Evolutionary conservation across 2,329 filamentous ascomycete species (phyloP), one percentile per base, ranked within the genome.

Genomic region (Alternaria postmessia): DNA sequence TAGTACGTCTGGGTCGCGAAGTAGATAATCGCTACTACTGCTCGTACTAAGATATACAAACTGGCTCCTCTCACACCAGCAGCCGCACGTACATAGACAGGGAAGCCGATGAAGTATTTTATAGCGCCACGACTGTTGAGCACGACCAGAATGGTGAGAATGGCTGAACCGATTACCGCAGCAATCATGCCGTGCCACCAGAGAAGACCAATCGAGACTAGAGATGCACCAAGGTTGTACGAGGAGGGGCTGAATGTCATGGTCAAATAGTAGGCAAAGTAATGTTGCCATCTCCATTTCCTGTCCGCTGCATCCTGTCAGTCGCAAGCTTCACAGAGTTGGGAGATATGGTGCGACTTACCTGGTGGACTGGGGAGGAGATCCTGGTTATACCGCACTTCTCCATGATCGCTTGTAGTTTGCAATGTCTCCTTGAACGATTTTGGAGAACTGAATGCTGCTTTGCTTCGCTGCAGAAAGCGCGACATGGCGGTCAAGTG

Each of bases 401-500:
- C 42, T 18, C 49, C 51, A 46, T 64, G 59, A 34, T 51, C 54
- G 9, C 26, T 46, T 7, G 62, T 64, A 8, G 48, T 61, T 22
- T 56, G 54, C 14, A 55, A 16, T 28, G 55, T 51, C 14, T 57
- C 48, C 38, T 64, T 59, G 55, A 60, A 51, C 3, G 51, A 61
- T 80, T 80, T 54, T 80, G 81, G 64, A 36, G 62, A 64, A 39
- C 51, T 49, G 11, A 62, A 53, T 20, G 39, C 56, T 51, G n/a
- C 52, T 53, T 14, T 57, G 57, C 66, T 61, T 65, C 48, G 61
- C 58, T 49, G 59, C 59, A 43, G n/a, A 59, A 69, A n/a, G 54
- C 60, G 36, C 54, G 57, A 32, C 63, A 70, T 52, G 2, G 39
- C 3, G 22, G 0, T 41, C 39, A 22, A 20, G 2, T 14, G 39